These are phyloP conservation scores for Neofusicoccum sp. DNA, from an alignment of 2,329 filamentous ascomycete genomes.

Conservation along the genomic window DNA sequence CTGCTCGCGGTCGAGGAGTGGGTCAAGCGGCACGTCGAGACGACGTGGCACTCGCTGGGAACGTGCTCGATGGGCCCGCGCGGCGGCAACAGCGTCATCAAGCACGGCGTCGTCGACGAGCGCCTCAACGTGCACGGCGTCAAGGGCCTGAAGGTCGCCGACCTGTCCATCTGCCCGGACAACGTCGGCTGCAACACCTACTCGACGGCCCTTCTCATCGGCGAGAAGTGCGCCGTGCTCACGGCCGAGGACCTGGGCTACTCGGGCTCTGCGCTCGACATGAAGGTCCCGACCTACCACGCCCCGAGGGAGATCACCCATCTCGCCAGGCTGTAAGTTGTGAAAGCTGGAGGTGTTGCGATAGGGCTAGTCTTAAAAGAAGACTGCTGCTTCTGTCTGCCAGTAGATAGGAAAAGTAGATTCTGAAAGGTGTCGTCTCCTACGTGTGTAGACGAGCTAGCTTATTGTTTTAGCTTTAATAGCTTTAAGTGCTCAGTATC, in stretches of 20 bases:
- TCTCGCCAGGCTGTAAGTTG: conserved; percentile 43
- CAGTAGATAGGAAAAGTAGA: not conserved
- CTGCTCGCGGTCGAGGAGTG: conserved; percentile 69
- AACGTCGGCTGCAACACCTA: conserved; percentile 68
- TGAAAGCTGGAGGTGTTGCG: conserved; percentile 27
- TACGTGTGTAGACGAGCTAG: not conserved
- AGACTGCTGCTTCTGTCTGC: not conserved
- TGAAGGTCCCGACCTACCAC: conserved; percentile 65
- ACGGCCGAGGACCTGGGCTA: conserved; percentile 75
- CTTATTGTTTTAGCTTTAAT: not conserved
- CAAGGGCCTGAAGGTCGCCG: conserved; percentile 75
- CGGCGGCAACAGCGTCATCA: conserved; percentile 78
- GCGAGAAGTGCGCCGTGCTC: conserved; percentile 72
- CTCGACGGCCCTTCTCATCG: conserved; percentile 72
- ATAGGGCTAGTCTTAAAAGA: not conserved
- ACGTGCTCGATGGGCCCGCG: conserved; percentile 78
- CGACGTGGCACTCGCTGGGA: conserved; percentile 69
- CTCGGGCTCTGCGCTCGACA: conserved; percentile 70
- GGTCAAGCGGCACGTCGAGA: conserved; percentile 67
- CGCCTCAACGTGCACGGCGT: conserved; percentile 78
- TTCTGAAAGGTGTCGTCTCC: not conserved
- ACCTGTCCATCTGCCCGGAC: conserved; percentile 75
- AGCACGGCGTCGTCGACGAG: conserved; percentile 77
- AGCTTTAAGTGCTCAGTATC: not conserved
- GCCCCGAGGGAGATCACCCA: conserved; percentile 49